Evolutionary conservation across 2,329 filamentous ascomycete species (phyloP).

Genomic region (Leptographium galeiforme): DNA sequence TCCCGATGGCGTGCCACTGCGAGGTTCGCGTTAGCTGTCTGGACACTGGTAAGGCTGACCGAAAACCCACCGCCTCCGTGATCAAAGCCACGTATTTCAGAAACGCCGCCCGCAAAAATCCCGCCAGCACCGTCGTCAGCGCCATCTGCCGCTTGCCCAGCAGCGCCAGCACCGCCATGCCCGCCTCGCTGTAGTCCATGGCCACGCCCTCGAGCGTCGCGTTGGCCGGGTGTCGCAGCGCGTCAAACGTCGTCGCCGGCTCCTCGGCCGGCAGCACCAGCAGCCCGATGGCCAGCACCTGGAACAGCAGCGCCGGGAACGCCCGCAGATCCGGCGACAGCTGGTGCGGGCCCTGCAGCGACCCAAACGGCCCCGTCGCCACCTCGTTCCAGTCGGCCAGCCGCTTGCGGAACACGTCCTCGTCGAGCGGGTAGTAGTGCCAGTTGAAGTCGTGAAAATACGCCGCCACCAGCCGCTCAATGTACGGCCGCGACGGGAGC

Average conservation of each 20-base stretch:
- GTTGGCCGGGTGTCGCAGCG: slow-evolving; percentile 42
- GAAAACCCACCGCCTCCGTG: slow-evolving; percentile 35
- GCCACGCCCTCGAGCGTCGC: slow-evolving; percentile 50
- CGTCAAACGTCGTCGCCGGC: slow-evolving; percentile 34
- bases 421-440: slow-evolving; percentile 43
- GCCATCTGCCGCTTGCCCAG: slow-evolving; percentile 45
- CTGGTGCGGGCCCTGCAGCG: slow-evolving; percentile 34
- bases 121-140: slow-evolving; percentile 41
- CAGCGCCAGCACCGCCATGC: slow-evolving; percentile 36
- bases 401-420: slow-evolving; percentile 34
- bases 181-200: slow-evolving; percentile 46
- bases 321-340: slow-evolving; percentile 37
- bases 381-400: slow-evolving; percentile 41
- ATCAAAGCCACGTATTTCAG: slow-evolving; percentile 46
- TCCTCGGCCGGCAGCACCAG: slow-evolving; percentile 32
- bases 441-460: slow-evolving; percentile 47
- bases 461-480: slow-evolving; percentile 39
- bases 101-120: slow-evolving; percentile 41
- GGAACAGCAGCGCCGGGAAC: slow-evolving; percentile 47
- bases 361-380: slow-evolving; percentile 28
- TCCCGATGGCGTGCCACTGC: slow-evolving; percentile 42
- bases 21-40: background rate
- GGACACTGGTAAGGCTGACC: background rate
- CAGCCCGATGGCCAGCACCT: slow-evolving; percentile 41
- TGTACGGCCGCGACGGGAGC: slow-evolving; percentile 38